Conservation (phyloP, 305 asterid species). For the Solanum hybrid region DNA sequence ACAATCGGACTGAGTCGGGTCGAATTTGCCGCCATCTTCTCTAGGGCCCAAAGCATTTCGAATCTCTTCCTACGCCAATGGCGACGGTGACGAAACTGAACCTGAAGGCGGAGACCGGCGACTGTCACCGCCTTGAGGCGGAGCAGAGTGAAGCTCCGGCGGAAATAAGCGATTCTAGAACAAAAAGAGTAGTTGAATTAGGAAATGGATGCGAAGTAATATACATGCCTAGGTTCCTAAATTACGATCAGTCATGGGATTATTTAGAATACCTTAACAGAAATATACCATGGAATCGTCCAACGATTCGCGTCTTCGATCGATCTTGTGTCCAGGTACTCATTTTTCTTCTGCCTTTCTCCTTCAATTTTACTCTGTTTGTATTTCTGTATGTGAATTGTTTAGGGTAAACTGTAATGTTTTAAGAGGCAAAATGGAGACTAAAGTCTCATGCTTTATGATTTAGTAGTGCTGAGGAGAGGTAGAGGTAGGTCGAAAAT, state of each 20-base stretch:
- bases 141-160: not conserved
- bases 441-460: not conserved
- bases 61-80: not conserved
- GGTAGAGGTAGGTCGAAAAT: not conserved
- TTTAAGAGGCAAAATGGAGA: not conserved
- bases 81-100: constrained; percentile 8
- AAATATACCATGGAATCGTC: constrained; percentile 92
- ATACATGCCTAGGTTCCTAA: constrained; percentile 48
- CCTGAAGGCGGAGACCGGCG: not conserved
- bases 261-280: constrained; percentile 61
- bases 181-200: constrained; percentile 28
- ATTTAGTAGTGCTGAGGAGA: not conserved
- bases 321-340: constrained; percentile 63
- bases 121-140: not conserved
- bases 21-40: not conserved
- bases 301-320: constrained; percentile 80
- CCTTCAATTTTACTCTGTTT: not conserved
- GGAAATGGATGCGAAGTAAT: constrained; percentile 61
- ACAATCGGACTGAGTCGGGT: not conserved
- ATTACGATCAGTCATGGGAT: constrained; percentile 56
- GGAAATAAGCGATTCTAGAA: constrained; percentile 14
- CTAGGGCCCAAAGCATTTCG: not conserved
- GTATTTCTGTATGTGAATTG: not conserved
- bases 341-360: not conserved
- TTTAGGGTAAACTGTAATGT: not conserved